Percentiles rank a stretch among this genome's conserved stretches.
Conservation (phyloP, 331 rosid genomes). For the Telfairia occidentalis region DNA sequence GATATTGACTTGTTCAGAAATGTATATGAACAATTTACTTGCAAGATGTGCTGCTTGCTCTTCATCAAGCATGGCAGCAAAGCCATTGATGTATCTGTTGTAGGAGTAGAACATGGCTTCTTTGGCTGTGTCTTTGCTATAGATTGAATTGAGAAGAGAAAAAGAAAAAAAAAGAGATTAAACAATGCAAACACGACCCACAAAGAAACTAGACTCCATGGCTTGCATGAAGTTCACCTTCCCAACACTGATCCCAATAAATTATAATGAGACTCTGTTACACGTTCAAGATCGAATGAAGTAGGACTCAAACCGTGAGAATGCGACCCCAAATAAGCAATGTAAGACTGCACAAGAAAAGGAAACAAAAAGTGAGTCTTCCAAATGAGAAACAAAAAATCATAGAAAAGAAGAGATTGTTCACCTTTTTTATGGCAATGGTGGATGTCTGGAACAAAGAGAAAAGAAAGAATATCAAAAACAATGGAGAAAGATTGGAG, state of each 20-base stretch:
- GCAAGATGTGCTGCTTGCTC: conserved; percentile 20
- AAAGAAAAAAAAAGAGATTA: neutral
- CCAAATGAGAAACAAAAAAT: neutral
- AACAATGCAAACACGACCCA: neutral
- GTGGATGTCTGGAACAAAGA: conserved; percentile 9
- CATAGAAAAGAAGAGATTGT: neutral
- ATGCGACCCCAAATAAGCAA: conserved; percentile 15
- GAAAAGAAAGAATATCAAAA: conserved; percentile 15
- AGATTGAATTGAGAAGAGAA: neutral
- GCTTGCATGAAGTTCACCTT: conserved; percentile 17
- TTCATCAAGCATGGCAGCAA: conserved; percentile 34
- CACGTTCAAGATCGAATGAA: neutral
- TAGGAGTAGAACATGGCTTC: conserved; percentile 37
- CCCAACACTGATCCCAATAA: conserved; percentile 21
- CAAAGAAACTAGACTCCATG: neutral
- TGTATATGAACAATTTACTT: conserved; percentile 20
- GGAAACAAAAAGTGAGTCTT: neutral
- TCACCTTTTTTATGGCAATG: conserved; percentile 21
- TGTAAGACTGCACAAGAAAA: conserved; percentile 28
- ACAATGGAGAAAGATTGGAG: neutral
- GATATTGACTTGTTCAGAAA: neutral
- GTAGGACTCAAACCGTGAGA: neutral
- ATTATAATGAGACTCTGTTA: conserved; percentile 20
- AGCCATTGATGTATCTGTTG: conserved; percentile 28
- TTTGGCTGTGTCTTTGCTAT: conserved; percentile 26